A percentile compares a stretch with the other conserved stretches of the same genome.
Conservation (phyloP, 768 basidiomycete species). For the Chalciporus chontae region DNA sequence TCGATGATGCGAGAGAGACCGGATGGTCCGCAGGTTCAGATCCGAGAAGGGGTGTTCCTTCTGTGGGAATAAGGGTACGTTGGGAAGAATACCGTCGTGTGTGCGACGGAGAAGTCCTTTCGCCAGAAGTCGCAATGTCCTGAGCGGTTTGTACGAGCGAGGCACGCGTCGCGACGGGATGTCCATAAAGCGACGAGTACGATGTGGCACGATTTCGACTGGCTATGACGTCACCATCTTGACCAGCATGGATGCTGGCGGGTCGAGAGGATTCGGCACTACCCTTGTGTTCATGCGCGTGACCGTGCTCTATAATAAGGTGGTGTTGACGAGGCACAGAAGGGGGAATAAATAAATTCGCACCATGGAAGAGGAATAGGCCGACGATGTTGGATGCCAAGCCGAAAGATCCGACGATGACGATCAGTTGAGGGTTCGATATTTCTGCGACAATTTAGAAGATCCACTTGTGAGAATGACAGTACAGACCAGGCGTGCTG, state of each 20-base stretch:
- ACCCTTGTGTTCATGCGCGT: conserved; percentile 46
- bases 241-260: conserved; percentile 33
- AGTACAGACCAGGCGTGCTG: conserved; percentile 60
- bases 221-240: conserved; percentile 20
- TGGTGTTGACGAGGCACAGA: conserved; percentile 6
- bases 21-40: conserved; percentile 10
- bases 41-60: conserved; percentile 46
- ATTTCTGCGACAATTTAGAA: conserved; percentile 56
- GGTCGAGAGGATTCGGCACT: conserved; percentile 37
- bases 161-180: conserved; percentile 68
- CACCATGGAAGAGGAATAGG: conserved; percentile 92
- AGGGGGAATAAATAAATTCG: conserved; percentile 16
- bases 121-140: conserved; percentile 54
- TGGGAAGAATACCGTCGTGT: conserved; percentile 5
- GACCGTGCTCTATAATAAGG: conserved; percentile 56
- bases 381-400: conserved; percentile 91
- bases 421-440: conserved; percentile 81
- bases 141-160: conserved; percentile 80
- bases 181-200: conserved; percentile 66
- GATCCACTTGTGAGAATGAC: background rate
- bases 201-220: conserved; percentile 38
- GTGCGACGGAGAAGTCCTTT: conserved; percentile 3
- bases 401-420: conserved; percentile 86
- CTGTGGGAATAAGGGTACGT: conserved; percentile 20
- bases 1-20: background rate